Evolutionary conservation across 352 stramenopile genomes (phyloP).

Genomic region (Achlya hypogyna): DNA sequence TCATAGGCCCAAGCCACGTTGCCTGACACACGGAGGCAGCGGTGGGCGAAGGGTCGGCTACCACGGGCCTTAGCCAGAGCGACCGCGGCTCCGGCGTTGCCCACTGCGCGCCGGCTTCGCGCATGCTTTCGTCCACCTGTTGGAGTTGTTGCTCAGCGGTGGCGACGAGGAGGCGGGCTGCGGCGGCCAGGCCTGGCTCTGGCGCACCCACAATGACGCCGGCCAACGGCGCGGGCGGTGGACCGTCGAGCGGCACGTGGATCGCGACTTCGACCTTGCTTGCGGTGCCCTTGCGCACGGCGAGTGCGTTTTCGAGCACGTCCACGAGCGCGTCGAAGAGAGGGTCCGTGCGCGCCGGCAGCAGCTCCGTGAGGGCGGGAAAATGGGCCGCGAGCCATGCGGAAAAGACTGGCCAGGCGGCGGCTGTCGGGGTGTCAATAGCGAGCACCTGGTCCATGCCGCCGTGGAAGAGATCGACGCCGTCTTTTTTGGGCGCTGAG

Average conservation of each 20-base stretch:
- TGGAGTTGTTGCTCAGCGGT: not conserved
- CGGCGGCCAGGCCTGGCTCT: not conserved
- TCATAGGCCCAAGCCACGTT: not conserved
- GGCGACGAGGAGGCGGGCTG: not conserved
- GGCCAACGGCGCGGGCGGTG: not conserved
- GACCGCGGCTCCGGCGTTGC: not conserved
- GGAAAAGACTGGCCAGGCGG: slow-evolving; percentile 33
- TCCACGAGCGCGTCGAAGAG: slow-evolving; percentile 51
- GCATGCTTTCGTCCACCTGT: not conserved
- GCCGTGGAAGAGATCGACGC: slow-evolving; percentile 61
- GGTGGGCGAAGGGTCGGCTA: not conserved
- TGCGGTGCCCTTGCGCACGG: slow-evolving; percentile 32
- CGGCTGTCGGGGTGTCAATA: slow-evolving; percentile 22
- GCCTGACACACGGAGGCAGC: slow-evolving; percentile 9
- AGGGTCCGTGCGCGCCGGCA: slow-evolving; percentile 49
- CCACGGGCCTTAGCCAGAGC: not conserved
- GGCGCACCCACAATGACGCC: not conserved
- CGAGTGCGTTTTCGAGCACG: slow-evolving; percentile 38
- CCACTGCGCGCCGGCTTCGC: not conserved
- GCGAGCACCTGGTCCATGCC: slow-evolving; percentile 61
- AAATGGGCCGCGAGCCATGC: slow-evolving; percentile 65
- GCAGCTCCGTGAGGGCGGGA: slow-evolving; percentile 50
- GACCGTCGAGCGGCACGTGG: not conserved
- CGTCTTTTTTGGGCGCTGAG: slow-evolving; percentile 49
- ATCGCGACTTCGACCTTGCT: slow-evolving; percentile 15